Evolutionary conservation across 257 asterid genomes (phyloP).

Genomic region (Solanum verrucosum): DNA sequence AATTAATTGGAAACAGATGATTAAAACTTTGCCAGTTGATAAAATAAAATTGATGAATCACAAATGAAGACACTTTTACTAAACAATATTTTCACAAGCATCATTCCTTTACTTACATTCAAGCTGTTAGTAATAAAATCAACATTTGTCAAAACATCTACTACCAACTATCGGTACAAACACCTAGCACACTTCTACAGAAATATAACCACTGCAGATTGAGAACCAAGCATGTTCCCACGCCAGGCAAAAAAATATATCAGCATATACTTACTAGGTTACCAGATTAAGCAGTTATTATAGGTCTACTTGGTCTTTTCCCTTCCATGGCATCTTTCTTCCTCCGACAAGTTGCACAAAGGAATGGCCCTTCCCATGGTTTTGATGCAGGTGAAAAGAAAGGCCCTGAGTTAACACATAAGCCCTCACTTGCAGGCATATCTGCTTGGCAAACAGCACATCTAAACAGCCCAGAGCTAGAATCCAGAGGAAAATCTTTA

Average conservation of each 20-base stretch:
- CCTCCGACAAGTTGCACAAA: conserved; percentile 76
- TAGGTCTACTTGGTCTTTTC: conserved; percentile 44
- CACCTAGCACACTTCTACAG: conserved; percentile 35
- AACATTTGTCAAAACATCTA: conserved; percentile 28
- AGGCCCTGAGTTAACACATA: conserved; percentile 81
- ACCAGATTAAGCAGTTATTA: conserved; percentile 38
- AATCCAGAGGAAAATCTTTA: conserved; percentile 69
- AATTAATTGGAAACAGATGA: not conserved
- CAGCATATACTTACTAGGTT: conserved; percentile 12
- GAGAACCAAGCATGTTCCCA: conserved; percentile 34
- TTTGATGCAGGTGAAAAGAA: conserved; percentile 84
- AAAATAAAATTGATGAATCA: not conserved
- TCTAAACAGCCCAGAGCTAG: conserved; percentile 73
- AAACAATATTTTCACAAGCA: conserved; percentile 5
- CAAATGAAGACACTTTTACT: not conserved
- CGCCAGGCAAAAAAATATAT: conserved; percentile 31
- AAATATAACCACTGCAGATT: conserved; percentile 12
- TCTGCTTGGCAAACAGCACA: conserved; percentile 97
- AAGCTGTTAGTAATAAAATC: conserved; percentile 36
- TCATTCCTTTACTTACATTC: conserved; percentile 31
- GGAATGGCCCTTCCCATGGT: conserved; percentile 99
- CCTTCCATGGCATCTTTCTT: conserved; percentile 99
- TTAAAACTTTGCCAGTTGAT: not conserved
- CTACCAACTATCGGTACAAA: conserved; percentile 23
- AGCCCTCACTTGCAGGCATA: conserved; percentile 72